Evolutionary conservation across 1,284 basidiomycete genomes (phyloP), one percentile per base, ranked within the genome.

Genomic region (Xanthoconium separans): DNA sequence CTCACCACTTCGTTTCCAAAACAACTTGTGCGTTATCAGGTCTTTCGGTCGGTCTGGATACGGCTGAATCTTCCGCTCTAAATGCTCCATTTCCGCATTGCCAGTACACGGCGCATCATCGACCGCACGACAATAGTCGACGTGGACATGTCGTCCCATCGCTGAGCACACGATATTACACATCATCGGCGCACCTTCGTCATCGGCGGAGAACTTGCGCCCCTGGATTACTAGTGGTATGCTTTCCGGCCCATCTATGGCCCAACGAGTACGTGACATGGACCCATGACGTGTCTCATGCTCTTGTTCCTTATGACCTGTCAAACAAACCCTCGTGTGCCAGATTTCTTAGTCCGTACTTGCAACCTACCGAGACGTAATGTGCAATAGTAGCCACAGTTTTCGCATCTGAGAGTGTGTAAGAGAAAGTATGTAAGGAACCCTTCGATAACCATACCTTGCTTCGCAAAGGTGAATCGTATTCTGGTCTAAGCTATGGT

Each of bases 361-460:
- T 24, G 20, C 8, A 54, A 45, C 63, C 39, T 53, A 84, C 84
- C 80, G 34, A 78, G 69, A 4, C 80, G 82, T 5, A 83, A 62
- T 0, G 76, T 84, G 57, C 84, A 86, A 61, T 77, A 79, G 62
- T 85, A 86, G 2, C 77, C 75, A 50, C 82, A 85, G 43, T 75
- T 73, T 1, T 74, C 72, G 54, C 84, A 85, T 40, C 81, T 82
- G 34, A 16, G 51, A 7, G 9, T 10, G 0, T 3, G 10, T 61
- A 16, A 56, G 50, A 16, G 13, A 11, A 39, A 84, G 85, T 0
- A 7, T 13, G 1, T 4, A 13, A 0, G n/a, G 11, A 2, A 46
- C 33, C 5, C 13, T 9, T 36, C 6, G 4, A 40, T 13, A 11
- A 6, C 41, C 70, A 41, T 60, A 81, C 77, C 70, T 72, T 0